Evolutionary conservation across 2,329 filamentous ascomycete species (phyloP), one percentile per base, ranked within the genome.

Genomic region (Penicillium hordei): DNA sequence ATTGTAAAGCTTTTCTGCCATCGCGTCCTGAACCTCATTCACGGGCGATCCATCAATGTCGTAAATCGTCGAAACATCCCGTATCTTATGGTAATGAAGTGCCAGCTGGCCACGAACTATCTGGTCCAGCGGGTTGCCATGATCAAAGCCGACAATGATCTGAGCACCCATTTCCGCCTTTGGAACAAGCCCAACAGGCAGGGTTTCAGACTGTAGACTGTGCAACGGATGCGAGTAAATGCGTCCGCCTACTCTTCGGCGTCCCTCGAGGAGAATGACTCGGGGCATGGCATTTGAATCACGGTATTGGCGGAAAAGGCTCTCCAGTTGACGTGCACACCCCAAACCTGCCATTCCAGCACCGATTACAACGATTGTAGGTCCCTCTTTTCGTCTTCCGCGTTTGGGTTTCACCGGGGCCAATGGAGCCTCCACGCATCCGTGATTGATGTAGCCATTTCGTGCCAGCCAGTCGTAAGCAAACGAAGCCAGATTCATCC

Each of bases 151-250:
- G 34, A 95, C 97, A 60, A 99, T 92, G 59, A 99, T 97, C 82
- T 99, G 96, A 55, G 93, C 94, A 29, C 94, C 94, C 87, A 97
- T 95, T 73, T 99, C 94, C 33, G 91, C 94, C 21, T 93, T 97
- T 69, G 89, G 89, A 50, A 76, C 83, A 72, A 82, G 84, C 75
- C 80, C 71, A 64, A 80, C 68, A 71, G 81, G 76, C 70, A 86
- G 65, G 63, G 77, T 75, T 69, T 79, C 70, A 55, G 79, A 75
- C 72, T 83, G 73, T 79, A 89, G 78, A 78, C 86, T 82, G 79
- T 78, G 79, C 59, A 88, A 74, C 46, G 84, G 85, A 70, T 88
- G 91, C 52, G 94, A 99, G 75, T 97, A 97, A 21, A 99, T 91
- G 64, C 94, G 86, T 40, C 94, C 94, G 40, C 94, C 94, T 52